A percentile compares a stretch with the other conserved stretches of the same genome.
Evolutionary conservation across 345 rosid genomes (phyloP).

Genomic region (Populus davidiana): DNA sequence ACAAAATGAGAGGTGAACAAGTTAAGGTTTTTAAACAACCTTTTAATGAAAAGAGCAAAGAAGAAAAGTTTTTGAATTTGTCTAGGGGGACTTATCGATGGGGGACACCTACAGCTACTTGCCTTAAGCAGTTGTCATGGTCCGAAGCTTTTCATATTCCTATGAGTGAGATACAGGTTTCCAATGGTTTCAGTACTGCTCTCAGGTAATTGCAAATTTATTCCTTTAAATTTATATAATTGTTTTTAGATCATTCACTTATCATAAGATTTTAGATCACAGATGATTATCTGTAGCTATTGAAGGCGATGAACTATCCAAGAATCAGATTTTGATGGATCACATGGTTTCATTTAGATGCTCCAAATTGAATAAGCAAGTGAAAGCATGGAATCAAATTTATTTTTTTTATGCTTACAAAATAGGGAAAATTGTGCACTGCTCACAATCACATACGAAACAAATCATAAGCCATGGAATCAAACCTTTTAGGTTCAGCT

Average conservation of each 20-base stretch:
- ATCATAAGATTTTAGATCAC: too few species aligned
- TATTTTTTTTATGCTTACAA: too few species aligned
- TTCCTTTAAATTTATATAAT: not conserved
- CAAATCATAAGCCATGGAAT: too few species aligned
- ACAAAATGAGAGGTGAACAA: slow-evolving; percentile 69
- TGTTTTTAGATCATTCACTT: not conserved
- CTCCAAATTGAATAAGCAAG: too few species aligned
- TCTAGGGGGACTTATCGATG: slow-evolving; percentile 84
- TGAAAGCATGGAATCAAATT: too few species aligned
- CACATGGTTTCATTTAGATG: not conserved
- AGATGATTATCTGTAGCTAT: not conserved
- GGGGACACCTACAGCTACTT: slow-evolving; percentile 87
- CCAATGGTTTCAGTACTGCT: slow-evolving; percentile 21
- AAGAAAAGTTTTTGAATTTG: slow-evolving; percentile 46
- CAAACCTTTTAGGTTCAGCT: not conserved
- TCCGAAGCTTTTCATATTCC: slow-evolving; percentile 95
- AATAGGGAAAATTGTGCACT: not conserved
- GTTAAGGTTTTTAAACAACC: slow-evolving; percentile 69
- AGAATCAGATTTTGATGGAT: too few species aligned
- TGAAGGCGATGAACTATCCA: not conserved
- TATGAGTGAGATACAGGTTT: slow-evolving; percentile 53
- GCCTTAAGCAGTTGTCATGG: slow-evolving; percentile 73
- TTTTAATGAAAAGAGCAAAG: slow-evolving; percentile 54
- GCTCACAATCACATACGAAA: not conserved
- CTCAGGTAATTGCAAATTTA: slow-evolving; percentile 18